Evolutionary conservation across 225 moss, liverwort and hornwort genomes (phyloP).

Genomic region (Sphagnum tenellum): DNA sequence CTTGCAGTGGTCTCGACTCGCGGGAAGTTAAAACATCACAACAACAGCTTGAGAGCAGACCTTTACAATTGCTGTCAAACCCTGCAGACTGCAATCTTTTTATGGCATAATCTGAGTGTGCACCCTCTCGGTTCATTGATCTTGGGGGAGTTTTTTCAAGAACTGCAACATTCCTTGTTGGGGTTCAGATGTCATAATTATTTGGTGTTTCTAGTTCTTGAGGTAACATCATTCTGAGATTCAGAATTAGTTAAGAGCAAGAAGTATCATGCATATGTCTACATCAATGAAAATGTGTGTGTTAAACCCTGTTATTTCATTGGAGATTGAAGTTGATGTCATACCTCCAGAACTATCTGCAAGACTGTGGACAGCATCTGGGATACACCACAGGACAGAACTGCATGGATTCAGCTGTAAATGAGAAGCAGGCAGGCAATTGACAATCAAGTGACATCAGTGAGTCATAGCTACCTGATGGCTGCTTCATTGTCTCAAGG

Average conservation of each 20-base stretch:
- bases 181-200: no score
- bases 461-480: conserved; percentile 97
- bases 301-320: no score
- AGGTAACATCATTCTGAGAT: no score
- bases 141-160: background rate
- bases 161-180: no score
- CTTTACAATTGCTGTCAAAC: conserved; percentile 77
- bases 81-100: conserved; percentile 75
- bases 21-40: conserved; percentile 20
- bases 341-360: background rate
- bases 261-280: no score
- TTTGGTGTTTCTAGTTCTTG: no score
- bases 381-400: conserved; percentile 42
- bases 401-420: conserved; percentile 89
- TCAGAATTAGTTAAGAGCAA: no score
- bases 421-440: conserved; percentile 39
- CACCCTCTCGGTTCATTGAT: conserved; percentile 11
- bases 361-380: conserved; percentile 72
- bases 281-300: no score
- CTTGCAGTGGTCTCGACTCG: conserved; percentile 63
- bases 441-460: conserved; percentile 69
- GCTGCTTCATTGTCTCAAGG: conserved; percentile 70
- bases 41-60: conserved; percentile 76
- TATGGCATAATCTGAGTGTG: conserved; percentile 88
- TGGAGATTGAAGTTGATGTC: no score